Evolutionary conservation across 441 rosid genomes (phyloP).

Genomic region (Mallotus repandus): DNA sequence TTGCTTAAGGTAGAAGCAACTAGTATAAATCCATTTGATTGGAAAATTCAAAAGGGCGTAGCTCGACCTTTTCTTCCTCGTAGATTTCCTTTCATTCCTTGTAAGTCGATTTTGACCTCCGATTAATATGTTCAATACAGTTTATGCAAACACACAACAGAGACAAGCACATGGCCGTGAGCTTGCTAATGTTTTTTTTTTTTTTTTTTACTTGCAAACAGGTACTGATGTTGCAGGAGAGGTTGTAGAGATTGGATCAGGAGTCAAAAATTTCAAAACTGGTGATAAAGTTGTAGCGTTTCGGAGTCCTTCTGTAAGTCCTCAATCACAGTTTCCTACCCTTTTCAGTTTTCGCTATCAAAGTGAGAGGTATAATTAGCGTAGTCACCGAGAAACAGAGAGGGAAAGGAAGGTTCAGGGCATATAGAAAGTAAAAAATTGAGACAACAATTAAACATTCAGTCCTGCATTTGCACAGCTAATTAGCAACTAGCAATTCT

Average conservation of each 20-base stretch:
- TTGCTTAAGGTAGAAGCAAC: slow-evolving; percentile 52
- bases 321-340: not conserved
- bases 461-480: no score
- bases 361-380: not conserved
- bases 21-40: slow-evolving; percentile 60
- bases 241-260: slow-evolving; percentile 41
- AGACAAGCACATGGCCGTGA: not conserved
- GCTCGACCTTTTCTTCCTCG: slow-evolving; percentile 55
- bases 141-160: no score
- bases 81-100: slow-evolving; percentile 45
- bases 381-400: not conserved
- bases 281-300: slow-evolving; percentile 74
- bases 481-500: no score
- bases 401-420: not conserved
- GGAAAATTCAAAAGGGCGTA: slow-evolving; percentile 69
- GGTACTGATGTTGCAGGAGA: slow-evolving; percentile 46
- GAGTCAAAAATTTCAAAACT: slow-evolving; percentile 55
- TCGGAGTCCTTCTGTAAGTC: slow-evolving; percentile 30
- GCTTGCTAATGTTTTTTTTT: not conserved
- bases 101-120: no score
- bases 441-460: no score
- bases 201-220: slow-evolving; percentile 23
- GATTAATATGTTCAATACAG: no score
- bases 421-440: no score
- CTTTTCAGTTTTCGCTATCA: no score